A percentile compares a stretch with the other conserved stretches of the same genome.
Conservation (phyloP, 2,329 filamentous ascomycete genomes). For the Aspergillus pseudoviridinutans region DNA sequence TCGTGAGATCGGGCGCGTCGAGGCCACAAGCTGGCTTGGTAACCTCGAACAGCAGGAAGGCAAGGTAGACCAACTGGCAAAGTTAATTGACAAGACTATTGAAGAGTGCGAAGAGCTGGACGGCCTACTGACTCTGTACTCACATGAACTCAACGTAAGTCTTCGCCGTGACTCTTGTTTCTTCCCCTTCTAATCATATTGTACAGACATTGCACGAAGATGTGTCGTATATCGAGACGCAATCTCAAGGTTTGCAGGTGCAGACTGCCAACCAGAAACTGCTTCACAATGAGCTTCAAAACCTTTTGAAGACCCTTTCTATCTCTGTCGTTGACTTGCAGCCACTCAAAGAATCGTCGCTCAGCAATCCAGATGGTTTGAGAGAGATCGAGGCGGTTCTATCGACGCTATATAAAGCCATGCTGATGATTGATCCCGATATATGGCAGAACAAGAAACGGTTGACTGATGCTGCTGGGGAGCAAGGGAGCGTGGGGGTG, state of each 20-base stretch:
- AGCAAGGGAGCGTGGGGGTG: constrained; percentile 45
- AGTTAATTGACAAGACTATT: constrained; percentile 83
- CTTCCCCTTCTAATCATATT: constrained; percentile 19
- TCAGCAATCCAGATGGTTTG: constrained; percentile 67
- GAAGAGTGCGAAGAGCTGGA: constrained; percentile 94
- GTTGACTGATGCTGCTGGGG: constrained; percentile 40
- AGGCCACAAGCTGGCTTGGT: constrained; percentile 88
- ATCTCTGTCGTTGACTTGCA: constrained; percentile 74
- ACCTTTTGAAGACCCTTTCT: constrained; percentile 83
- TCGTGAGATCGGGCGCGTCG: constrained; percentile 81
- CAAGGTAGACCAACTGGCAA: constrained; percentile 79
- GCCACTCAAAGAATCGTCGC: constrained; percentile 66
- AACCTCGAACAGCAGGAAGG: constrained; percentile 83
- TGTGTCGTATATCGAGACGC: constrained; percentile 94
- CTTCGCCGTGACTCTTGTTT: not conserved
- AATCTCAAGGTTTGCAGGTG: constrained; percentile 93
- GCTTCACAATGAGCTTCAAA: constrained; percentile 82
- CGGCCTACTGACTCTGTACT: constrained; percentile 87
- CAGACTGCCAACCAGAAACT: constrained; percentile 96
- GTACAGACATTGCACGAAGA: constrained; percentile 84
- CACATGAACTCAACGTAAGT: constrained; percentile 84
- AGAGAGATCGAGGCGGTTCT: constrained; percentile 74
- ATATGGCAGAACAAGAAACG: constrained; percentile 57
- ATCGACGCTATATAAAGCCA: constrained; percentile 81
- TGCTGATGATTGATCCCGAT: constrained; percentile 87